Conservation (phyloP, 805 yeast genomes). For the Metschnikowia noctiluminum region DNA sequence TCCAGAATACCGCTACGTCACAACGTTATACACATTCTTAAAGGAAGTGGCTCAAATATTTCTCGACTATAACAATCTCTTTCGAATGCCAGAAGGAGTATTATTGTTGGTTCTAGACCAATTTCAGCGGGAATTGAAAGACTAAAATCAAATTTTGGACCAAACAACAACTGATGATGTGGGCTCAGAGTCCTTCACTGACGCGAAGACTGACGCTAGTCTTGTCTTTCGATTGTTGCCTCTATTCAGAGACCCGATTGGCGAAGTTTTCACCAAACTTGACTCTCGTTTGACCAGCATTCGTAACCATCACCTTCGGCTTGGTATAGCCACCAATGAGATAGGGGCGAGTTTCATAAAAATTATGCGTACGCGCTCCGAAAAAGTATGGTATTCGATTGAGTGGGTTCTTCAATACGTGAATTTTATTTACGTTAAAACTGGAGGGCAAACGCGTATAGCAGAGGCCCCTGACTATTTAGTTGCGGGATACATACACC, state of each 20-base stretch:
- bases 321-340: not conserved
- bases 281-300: constrained; percentile 2
- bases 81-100: constrained; percentile 4
- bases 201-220: not conserved
- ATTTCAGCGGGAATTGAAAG: constrained; percentile 1
- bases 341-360: constrained; percentile 5
- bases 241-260: constrained; percentile 7
- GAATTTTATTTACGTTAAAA: constrained; percentile 3
- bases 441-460: not conserved
- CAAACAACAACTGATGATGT: not conserved
- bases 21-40: constrained; percentile 2
- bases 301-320: constrained; percentile 2
- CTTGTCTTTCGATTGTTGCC: constrained; percentile 4
- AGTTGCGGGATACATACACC: constrained; percentile 4
- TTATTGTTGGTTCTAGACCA: constrained; percentile 2
- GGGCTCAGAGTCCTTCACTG: not conserved
- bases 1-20: not conserved
- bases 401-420: constrained; percentile 10
- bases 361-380: constrained; percentile 6
- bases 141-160: not conserved
- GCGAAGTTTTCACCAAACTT: not conserved
- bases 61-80: constrained; percentile 7
- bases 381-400: constrained; percentile 9
- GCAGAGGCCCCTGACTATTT: not conserved
- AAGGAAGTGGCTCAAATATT: constrained; percentile 3